Base-by-base conservation (phyloP, 495 filamentous ascomycete species). In the Podospora fimiseda region DNA sequence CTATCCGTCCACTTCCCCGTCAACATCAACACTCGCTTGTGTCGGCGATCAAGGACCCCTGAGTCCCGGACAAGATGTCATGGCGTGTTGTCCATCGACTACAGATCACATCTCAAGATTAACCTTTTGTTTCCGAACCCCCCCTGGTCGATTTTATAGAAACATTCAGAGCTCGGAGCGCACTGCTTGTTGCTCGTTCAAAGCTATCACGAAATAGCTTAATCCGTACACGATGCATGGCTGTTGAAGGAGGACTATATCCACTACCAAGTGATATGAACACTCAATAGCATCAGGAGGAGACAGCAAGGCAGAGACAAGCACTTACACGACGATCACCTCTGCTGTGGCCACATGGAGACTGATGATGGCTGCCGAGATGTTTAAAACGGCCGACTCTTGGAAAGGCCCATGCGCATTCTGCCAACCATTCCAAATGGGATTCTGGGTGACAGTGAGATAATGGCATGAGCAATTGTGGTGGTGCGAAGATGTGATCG, bases 41-140 rank as follows among this genome's bases (percentile, higher is more conserved):
- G 43, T 42, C 33, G 56, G 38, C 50, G 57, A 64, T 62, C 61
- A 61, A 33, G 53, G 44, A 55, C 57, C 66, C 62, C 58, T 61
- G 58, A 58, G 19, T 54, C 49, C 42, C 41, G 20, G 37, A 14
- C 23, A 30, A 56, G 24, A 37, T 43, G 30, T 21, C 44, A 14
- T 43, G 40, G 40, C 18, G 45, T 47, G 42, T 18, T 46, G 48
- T 24, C 19, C 43, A 49, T 27, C 37, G 19, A 51, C 20, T 41
- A n/a, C 33, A 38, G 46, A 36, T 55, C 57, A 63, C 60, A 59
- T 57, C 38, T 60, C 49, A 57, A 60, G 56, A 58, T 67, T 66
- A 62, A 61, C 61, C 61, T 63, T n/a, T 63, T 65, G 67, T 70
- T 70, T 68, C 66, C 60, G 58, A 55, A 53, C 53, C 53, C 42